Evolutionary conservation across 2,329 filamentous ascomycete species (phyloP).

Genomic region (Neonectria punicea): DNA sequence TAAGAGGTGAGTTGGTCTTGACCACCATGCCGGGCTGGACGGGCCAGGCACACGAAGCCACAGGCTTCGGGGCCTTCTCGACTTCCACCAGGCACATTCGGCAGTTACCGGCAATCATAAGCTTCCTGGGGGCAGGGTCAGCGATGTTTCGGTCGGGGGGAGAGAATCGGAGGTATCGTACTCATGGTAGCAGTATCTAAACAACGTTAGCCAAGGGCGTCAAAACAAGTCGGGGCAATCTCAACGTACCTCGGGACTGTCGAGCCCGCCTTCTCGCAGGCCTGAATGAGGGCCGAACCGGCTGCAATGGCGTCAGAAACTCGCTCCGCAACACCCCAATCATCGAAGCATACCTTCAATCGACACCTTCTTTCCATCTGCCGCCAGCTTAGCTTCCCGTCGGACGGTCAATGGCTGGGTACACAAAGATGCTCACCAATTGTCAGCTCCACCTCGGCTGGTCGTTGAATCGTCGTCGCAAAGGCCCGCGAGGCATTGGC

Average conservation of each 20-base stretch:
- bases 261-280: slow-evolving; percentile 95
- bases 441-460: slow-evolving; percentile 95
- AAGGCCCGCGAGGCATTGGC: slow-evolving; percentile 79
- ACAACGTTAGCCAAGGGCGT: slow-evolving; percentile 49
- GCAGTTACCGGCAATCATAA: slow-evolving; percentile 99
- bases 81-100: slow-evolving; percentile 99
- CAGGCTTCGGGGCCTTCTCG: slow-evolving; percentile 93
- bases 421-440: slow-evolving; percentile 70
- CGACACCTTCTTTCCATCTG: slow-evolving; percentile 97
- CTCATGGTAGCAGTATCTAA: slow-evolving; percentile 98
- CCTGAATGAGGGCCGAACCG: slow-evolving; percentile 96
- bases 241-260: slow-evolving; percentile 81
- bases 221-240: slow-evolving; percentile 20
- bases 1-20: slow-evolving; percentile 95
- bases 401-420: slow-evolving; percentile 45
- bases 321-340: slow-evolving; percentile 30
- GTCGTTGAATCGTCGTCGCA: slow-evolving; percentile 79
- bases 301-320: slow-evolving; percentile 67
- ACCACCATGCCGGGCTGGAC: slow-evolving; percentile 99
- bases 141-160: slow-evolving; percentile 46
- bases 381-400: slow-evolving; percentile 46
- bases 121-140: slow-evolving; percentile 74
- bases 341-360: slow-evolving; percentile 79
- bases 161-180: slow-evolving; percentile 58
- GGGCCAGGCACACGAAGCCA: slow-evolving; percentile 98